A percentile compares a stretch with the other conserved stretches of the same genome.
These are phyloP conservation scores for Grosmannia huntii DNA, from an alignment of 2,329 filamentous ascomycete species.

Conservation along the genomic window DNA sequence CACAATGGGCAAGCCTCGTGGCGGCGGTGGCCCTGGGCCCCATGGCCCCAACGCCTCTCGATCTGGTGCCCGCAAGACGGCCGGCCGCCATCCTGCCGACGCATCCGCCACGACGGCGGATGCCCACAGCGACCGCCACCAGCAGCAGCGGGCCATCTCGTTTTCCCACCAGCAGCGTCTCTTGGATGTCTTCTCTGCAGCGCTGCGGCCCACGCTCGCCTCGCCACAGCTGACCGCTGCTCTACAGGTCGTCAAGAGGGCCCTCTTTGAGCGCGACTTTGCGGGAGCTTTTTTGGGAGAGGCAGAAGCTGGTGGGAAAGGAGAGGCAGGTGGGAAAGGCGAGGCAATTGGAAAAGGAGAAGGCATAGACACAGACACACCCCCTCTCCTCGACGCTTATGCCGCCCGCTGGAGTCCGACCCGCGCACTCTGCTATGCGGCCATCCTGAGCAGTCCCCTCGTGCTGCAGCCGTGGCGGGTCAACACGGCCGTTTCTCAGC, in stretches of 20 bases:
- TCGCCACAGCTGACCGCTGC: slow-evolving; percentile 35
- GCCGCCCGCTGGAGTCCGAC: slow-evolving; percentile 84
- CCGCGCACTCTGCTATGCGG: slow-evolving; percentile 68
- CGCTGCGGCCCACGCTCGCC: slow-evolving; percentile 41
- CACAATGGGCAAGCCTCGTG: not conserved
- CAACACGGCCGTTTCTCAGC: not conserved
- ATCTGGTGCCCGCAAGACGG: not conserved
- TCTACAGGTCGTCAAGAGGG: slow-evolving; percentile 73
- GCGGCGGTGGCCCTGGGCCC: not conserved
- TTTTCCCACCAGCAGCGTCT: slow-evolving; percentile 22
- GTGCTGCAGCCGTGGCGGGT: slow-evolving; percentile 5
- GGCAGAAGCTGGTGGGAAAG: too few species aligned
- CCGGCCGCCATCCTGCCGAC: not conserved
- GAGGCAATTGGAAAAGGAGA: too few species aligned
- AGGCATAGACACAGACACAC: not conserved
- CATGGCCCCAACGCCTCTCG: not conserved
- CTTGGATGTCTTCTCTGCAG: slow-evolving; percentile 57
- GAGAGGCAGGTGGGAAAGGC: too few species aligned
- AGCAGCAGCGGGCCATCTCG: slow-evolving; percentile 4
- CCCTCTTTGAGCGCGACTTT: slow-evolving; percentile 81
- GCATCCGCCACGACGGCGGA: not conserved
- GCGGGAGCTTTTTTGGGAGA: slow-evolving; percentile 56
- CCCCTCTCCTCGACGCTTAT: slow-evolving; percentile 57
- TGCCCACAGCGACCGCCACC: not conserved
- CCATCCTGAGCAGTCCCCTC: slow-evolving; percentile 27